phyloP scores from a whole-genome alignment of 108 stramenopile genomes.

The Discostella stelligeroides region DNA sequence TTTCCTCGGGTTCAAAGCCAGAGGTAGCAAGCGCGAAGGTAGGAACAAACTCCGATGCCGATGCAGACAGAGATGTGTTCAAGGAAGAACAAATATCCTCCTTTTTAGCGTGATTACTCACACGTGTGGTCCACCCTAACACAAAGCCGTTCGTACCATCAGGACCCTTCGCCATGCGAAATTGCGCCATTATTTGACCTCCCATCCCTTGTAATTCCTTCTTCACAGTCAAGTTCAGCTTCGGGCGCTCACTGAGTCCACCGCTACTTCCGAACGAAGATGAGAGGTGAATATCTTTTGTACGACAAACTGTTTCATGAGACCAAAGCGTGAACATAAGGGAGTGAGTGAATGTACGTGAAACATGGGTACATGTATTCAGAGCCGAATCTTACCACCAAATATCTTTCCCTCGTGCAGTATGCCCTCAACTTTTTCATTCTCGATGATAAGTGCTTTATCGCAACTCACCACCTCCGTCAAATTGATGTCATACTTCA shows the following conservation, averaged over 20 bases:
- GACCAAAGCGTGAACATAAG: background rate
- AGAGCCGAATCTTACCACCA: conserved; percentile 44
- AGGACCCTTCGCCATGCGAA: conserved; percentile 80
- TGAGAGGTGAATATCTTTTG: conserved; percentile 70
- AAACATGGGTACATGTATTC: background rate
- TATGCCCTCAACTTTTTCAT: conserved; percentile 75
- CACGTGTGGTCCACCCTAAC: conserved; percentile 63
- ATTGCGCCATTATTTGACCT: conserved; percentile 86
- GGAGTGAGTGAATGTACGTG: background rate
- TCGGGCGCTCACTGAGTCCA: conserved; percentile 64
- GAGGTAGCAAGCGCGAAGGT: background rate
- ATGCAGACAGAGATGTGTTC: background rate
- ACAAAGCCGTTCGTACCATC: conserved; percentile 71
- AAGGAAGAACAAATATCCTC: background rate
- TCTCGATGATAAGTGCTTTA: conserved; percentile 59
- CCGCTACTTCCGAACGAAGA: conserved; percentile 50
- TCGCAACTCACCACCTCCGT: conserved; percentile 78
- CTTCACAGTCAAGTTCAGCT: conserved; percentile 81
- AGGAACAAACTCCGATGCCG: conserved; percentile 14
- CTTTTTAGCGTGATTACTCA: conserved; percentile 19
- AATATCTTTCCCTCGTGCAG: conserved; percentile 72
- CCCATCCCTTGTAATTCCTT: conserved; percentile 71
- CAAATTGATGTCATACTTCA: conserved; percentile 60
- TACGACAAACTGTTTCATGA: conserved; percentile 59
- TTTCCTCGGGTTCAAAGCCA: too few relatives aligned